Evolutionary conservation across 164 flowering plant genomes (phyloP), one percentile per base, ranked within the genome.

Genomic region (Liquidambar formosana): DNA sequence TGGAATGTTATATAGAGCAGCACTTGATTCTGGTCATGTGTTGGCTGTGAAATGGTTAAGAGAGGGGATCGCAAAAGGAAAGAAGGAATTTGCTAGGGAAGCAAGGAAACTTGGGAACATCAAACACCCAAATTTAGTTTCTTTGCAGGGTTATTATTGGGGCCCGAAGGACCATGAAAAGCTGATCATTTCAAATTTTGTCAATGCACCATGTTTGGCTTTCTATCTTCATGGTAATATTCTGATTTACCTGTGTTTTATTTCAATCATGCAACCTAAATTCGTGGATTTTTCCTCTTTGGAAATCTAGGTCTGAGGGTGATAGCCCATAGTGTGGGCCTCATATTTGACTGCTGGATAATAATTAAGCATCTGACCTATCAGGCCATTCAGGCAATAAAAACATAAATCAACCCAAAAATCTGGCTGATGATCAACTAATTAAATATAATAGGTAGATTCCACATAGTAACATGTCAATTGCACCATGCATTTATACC

Each of bases 71-170:
- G 80, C 83, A 5, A 89, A 87, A 76, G 80, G 84, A 8, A 84
- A 70, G 74, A 89, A 88, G 67, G 97, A 91, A 54, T 91, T 91
- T 68, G 71, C 88, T 9, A 80, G 89, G 72, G 97, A 89, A 78
- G 85, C 84, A 10, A 88, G 78, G 78, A 91, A 88, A 71, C 88
- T 91, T 47, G 94, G 91, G 25, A 78, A 44, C 69, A 88, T 91
- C 67, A 82, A 78, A 62, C 97, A 91, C 71, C 91, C 91, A 57
- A 86, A 88, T 79, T 63, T 89, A 49, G 89, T 87, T 67, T 74
- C 90, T 18, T 66, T 91, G 33, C 81, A 71, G 49, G 97, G 89
- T 60, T 91, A 82, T 62, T 91, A 89, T 67, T 87, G 93, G 88
- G 90, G 93, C 19, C 85, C 85, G 16, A 83, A 69, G 71, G 89